These are phyloP conservation scores for Inonotus obliquus DNA, from an alignment of 1,284 basidiomycete genomes.

Conservation along the genomic window DNA sequence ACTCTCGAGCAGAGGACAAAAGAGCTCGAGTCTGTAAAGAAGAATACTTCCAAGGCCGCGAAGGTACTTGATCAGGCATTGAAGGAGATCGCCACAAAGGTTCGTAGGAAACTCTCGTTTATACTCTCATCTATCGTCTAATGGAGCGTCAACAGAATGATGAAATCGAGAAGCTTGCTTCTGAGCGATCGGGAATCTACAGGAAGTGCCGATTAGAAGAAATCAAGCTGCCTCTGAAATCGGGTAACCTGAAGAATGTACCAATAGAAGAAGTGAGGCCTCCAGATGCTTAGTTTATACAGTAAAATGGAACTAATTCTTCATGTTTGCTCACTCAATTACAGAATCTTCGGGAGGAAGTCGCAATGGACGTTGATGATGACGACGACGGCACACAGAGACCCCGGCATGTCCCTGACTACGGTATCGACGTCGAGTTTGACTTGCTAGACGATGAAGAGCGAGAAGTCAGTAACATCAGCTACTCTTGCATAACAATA, in stretches of 20 bases:
- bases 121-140: slow-evolving; percentile 16
- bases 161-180: slow-evolving; percentile 85
- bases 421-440: slow-evolving; percentile 91
- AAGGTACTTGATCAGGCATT: slow-evolving; percentile 80
- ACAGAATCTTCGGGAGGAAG: slow-evolving; percentile 76
- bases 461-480: slow-evolving; percentile 47
- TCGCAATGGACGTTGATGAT: slow-evolving; percentile 90
- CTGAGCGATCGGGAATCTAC: slow-evolving; percentile 86
- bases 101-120: slow-evolving; percentile 28
- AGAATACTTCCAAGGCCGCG: slow-evolving; percentile 61
- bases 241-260: slow-evolving; percentile 80
- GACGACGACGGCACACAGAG: slow-evolving; percentile 76
- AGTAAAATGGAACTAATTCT: not conserved
- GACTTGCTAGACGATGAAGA: slow-evolving; percentile 79
- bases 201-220: slow-evolving; percentile 93
- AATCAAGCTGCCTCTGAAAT: slow-evolving; percentile 74
- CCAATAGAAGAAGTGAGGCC: slow-evolving; percentile 85
- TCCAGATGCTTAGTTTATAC: not conserved
- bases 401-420: slow-evolving; percentile 72
- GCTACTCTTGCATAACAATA: not conserved
- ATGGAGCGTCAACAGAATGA: slow-evolving; percentile 62
- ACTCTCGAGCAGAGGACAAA: slow-evolving; percentile 65
- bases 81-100: slow-evolving; percentile 86
- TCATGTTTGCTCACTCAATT: not conserved
- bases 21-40: slow-evolving; percentile 74